Percentiles rank a stretch among this genome's conserved stretches.
phyloP scores from a whole-genome alignment of 2,329 filamentous ascomycete species.

The Claviceps cyperi region DNA sequence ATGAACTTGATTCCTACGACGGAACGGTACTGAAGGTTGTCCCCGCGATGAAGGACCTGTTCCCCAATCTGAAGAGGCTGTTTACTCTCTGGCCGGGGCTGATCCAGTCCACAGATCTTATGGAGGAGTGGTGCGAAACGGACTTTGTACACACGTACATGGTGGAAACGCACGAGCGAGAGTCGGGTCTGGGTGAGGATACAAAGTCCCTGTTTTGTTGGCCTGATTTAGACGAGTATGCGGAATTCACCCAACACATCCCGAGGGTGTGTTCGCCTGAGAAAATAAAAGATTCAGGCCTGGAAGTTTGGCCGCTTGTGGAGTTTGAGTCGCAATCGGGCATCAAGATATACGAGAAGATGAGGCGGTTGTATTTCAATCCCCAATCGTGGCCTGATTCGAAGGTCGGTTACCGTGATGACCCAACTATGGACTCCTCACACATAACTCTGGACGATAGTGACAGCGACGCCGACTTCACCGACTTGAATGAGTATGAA shows the following conservation, averaged over 20 bases:
- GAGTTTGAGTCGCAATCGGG: constrained; percentile 13
- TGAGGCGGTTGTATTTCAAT: constrained; percentile 6
- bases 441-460: background rate
- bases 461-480: constrained; percentile 4
- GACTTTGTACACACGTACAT: constrained; percentile 15
- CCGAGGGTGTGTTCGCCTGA: constrained; percentile 4
- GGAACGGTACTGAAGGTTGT: constrained; percentile 1
- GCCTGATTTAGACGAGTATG: constrained; percentile 18
- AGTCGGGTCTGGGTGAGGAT: constrained; percentile 13
- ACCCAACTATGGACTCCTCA: background rate
- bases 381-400: background rate
- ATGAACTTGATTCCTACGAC: background rate
- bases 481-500: constrained; percentile 20
- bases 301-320: constrained; percentile 18
- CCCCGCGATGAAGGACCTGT: background rate
- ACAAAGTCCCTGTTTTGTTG: constrained; percentile 16
- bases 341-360: constrained; percentile 8
- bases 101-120: background rate
- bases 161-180: constrained; percentile 14
- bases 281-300: constrained; percentile 1
- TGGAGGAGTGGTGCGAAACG: constrained; percentile 19
- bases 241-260: constrained; percentile 15
- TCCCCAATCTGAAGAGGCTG: constrained; percentile 15
- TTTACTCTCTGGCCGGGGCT: constrained; percentile 8
- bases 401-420: constrained; percentile 3